Base-by-base conservation (phyloP, 2,329 filamentous ascomycete genomes). In the Myriangium duriaei region DNA sequence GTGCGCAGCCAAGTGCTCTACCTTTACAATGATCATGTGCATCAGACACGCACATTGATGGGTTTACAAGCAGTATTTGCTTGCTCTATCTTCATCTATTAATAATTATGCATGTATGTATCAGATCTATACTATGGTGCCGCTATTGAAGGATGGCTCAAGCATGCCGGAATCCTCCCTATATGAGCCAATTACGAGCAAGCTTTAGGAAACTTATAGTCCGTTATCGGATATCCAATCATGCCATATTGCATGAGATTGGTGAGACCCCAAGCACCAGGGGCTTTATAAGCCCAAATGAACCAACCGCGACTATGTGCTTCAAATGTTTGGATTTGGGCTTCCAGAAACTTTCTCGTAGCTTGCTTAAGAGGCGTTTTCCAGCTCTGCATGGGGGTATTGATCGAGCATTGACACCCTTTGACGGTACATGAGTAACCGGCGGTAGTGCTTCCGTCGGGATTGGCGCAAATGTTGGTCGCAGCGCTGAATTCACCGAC, bases 401-500 rank as follows among this genome's bases (percentile, higher is more conserved):
- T 59, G 34, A 41, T 43, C 5, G 61, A 56, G 30, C 54, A 60
- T 18, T 63, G 55, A 41, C 62, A 65, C 34, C 53, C 54, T 4
- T 53, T 51, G 5, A 49, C 49, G 14, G 47, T 51, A 43, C 59
- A 61, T 1, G 41, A 37, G 3, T 41, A 45, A 5, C 54, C 57
- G 2, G 52, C 54, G 1, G 54, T 44, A 1, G 59, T 56, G 4
- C 53, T 56, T 2, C 58, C 59, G 39, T 66, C 59, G 1, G 55
- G 51, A 40, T 63, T 60, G 11, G 57, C 61, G 45, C 61, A 65
- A 43, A 64, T 58, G 31, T 63, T 62, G 33, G 59, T 64, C 4
- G 55, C 56, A 3, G 58, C 60, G 9, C 54, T 58, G 53, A 63
- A 67, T 41, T 67, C 64, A 40, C 63, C 63, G 5, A 66, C 61